Evolutionary conservation across 1,284 basidiomycete genomes (phyloP).

Genomic region (Ceratobasidium sp.): DNA sequence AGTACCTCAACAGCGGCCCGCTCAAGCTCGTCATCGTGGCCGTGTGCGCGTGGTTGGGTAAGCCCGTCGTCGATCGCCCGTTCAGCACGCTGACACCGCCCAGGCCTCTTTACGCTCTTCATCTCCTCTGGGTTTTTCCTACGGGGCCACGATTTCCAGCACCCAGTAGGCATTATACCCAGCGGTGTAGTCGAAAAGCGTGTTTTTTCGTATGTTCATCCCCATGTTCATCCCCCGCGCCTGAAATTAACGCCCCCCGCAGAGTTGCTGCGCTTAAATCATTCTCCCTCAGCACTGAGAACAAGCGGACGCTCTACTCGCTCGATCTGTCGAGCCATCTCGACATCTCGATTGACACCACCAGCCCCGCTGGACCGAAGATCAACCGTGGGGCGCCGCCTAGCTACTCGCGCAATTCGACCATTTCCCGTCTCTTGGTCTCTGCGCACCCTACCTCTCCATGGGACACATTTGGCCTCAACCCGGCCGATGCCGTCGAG

Average conservation of each 20-base stretch:
- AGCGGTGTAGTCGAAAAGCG: slow-evolving; percentile 27
- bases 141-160: slow-evolving; percentile 15
- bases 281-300: slow-evolving; percentile 9
- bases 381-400: slow-evolving; percentile 5
- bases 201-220: slow-evolving; percentile 7
- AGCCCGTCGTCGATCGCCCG: not conserved
- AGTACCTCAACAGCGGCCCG: slow-evolving; percentile 24
- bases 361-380: not conserved
- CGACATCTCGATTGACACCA: slow-evolving; percentile 22
- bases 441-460: not conserved
- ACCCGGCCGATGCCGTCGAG: slow-evolving; percentile 9
- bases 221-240: not conserved
- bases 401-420: not conserved
- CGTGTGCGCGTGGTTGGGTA: slow-evolving; percentile 22
- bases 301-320: not conserved
- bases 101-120: slow-evolving; percentile 35
- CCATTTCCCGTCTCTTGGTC: slow-evolving; percentile 1
- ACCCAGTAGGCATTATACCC: slow-evolving; percentile 11
- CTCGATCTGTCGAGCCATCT: slow-evolving; percentile 1
- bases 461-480: slow-evolving; percentile 21
- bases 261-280: slow-evolving; percentile 22
- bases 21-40: slow-evolving; percentile 18
- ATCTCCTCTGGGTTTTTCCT: slow-evolving; percentile 19
- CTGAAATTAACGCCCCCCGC: not conserved
- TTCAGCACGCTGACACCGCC: not conserved